Conservation (phyloP, 306 rosid genomes). For the Mimosa pudica region DNA sequence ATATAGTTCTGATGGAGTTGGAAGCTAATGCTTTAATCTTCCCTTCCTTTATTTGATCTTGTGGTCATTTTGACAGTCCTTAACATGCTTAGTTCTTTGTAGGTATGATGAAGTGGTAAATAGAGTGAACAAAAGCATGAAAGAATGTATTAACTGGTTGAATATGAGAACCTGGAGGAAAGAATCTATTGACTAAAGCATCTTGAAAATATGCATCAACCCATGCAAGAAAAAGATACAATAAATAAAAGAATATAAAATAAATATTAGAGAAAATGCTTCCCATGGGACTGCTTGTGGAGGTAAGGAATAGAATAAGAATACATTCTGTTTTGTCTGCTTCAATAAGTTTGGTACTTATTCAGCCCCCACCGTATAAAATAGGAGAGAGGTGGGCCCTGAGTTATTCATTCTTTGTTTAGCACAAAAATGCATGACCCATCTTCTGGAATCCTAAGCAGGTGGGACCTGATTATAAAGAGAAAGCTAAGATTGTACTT, state of each 20-base stretch:
- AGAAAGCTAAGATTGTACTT: constrained; percentile 46
- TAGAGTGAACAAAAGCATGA: constrained; percentile 39
- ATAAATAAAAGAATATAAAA: neutral
- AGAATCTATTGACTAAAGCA: constrained; percentile 66
- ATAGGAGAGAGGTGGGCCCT: constrained; percentile 46
- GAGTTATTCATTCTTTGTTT: constrained; percentile 46
- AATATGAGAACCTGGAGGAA: constrained; percentile 41
- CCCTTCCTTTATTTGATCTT: constrained; percentile 31
- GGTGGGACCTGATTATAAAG: constrained; percentile 38
- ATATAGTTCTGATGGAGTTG: constrained; percentile 46
- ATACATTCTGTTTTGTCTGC: constrained; percentile 75
- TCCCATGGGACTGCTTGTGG: constrained; percentile 51
- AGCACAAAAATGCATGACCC: constrained; percentile 40
- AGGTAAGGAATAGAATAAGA: constrained; percentile 72
- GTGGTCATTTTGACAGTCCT: constrained; percentile 30
- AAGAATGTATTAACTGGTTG: constrained; percentile 35
- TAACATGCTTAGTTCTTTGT: constrained; percentile 28
- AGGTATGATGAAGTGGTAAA: constrained; percentile 20
- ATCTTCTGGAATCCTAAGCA: constrained; percentile 41
- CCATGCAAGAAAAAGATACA: constrained; percentile 31
- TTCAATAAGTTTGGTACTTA: constrained; percentile 79
- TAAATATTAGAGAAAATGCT: constrained; percentile 49
- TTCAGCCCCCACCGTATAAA: constrained; percentile 52
- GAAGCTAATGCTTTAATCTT: constrained; percentile 26
- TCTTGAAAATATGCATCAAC: constrained; percentile 40